Evolutionary conservation across 2,329 filamentous ascomycete species (phyloP).

Genomic region (Beauveria australis): DNA sequence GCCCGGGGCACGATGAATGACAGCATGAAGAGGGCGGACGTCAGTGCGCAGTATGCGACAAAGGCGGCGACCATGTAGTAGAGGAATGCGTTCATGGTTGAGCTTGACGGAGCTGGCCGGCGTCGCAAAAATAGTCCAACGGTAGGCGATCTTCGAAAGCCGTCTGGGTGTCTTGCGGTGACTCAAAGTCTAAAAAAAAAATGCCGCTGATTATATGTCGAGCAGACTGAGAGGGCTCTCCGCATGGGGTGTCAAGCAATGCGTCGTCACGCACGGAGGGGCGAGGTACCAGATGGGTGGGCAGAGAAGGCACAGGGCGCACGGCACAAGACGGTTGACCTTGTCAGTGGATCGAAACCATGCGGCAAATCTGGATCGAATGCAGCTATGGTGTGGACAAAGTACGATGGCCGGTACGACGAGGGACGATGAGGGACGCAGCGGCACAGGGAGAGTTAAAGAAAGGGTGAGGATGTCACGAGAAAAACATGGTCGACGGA

Average conservation of each 20-base stretch:
- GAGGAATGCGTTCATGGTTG: slow-evolving; percentile 29
- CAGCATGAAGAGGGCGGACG: slow-evolving; percentile 52
- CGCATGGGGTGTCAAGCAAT: neutral
- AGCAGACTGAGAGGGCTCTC: neutral
- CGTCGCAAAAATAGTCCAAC: neutral
- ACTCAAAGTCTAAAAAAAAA: neutral
- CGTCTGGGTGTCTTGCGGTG: neutral
- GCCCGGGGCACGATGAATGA: slow-evolving; percentile 50
- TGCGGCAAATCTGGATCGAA: neutral
- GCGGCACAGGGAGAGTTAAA: neutral
- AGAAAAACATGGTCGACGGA: slow-evolving; percentile 2
- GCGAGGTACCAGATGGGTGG: neutral
- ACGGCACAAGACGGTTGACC: neutral
- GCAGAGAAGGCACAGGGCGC: neutral
- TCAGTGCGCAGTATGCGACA: slow-evolving; percentile 42
- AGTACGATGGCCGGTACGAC: neutral
- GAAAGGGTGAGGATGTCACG: slow-evolving; percentile 7
- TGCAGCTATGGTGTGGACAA: too few species aligned
- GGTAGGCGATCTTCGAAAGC: neutral
- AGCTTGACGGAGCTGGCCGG: neutral
- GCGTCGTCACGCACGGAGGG: neutral
- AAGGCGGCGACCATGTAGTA: slow-evolving; percentile 38
- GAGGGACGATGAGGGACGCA: neutral
- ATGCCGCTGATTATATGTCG: too few species aligned
- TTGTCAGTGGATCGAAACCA: neutral